Base-by-base conservation (phyloP, 148 eudicot species). In the Chenopodium formosanum region DNA sequence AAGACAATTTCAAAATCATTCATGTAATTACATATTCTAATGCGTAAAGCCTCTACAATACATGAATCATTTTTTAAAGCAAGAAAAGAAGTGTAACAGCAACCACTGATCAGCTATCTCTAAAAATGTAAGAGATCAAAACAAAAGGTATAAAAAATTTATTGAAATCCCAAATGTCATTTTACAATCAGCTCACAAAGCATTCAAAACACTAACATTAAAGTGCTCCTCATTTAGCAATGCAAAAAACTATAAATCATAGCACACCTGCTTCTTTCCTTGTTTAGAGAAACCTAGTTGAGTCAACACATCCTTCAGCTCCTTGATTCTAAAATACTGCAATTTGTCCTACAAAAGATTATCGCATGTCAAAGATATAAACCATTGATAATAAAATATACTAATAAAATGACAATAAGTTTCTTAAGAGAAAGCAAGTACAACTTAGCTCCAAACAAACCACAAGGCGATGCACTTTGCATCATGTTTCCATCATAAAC, bases 251-350 rank as follows among this genome's bases (percentile, higher is more conserved):
- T 40, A 31, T 48, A 31, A 46, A 74, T 23, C 78, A 85, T 19
- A 23, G 53, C 82, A 76, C 80, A 92, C 99, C 99, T 95, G 97
- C 83, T 91, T 95, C 87, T 89, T 95, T 83, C 99, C 99, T 85
- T 95, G 99, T 87, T 94, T 95, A 77, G 99, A 87, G 74, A 92
- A 90, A 46, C 98, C 97, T 67, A 95, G 88, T 65, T 85, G 89
- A 23, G 89, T 89, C 70, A 95, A 90, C 69, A 95, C 90, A 85
- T 89, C 97, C 91, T 95, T 95, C 29, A 95, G 97, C 89, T 95
- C 99, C 82, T 95, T 95, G 76, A 95, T 88, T 81, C 95, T 92
- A 82, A 95, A 94, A 84, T 89, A 83, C 73, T 89, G 88, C 90
- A 95, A 88, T 80, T 92, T 94, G 78, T 95, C 89, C 99, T 94